These are phyloP conservation scores for Zangia roseola DNA, from an alignment of 768 basidiomycete species.

Conservation along the genomic window DNA sequence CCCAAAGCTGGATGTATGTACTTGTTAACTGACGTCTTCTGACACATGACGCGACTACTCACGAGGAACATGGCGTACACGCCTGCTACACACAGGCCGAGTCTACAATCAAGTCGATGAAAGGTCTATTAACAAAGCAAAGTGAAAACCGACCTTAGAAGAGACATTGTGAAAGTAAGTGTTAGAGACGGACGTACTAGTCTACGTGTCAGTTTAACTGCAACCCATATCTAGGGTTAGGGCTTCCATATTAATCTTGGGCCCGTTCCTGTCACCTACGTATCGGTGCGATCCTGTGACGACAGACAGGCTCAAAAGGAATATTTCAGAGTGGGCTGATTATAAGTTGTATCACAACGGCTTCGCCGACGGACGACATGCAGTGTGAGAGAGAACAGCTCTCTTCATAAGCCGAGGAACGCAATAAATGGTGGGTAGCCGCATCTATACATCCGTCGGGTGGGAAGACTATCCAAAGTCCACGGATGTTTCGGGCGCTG, in stretches of 20 bases:
- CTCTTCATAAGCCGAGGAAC: no score
- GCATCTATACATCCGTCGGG: no score
- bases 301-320: no score
- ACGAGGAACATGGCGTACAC: conserved; percentile 95
- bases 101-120: conserved; percentile 36
- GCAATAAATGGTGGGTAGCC: no score
- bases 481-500: no score
- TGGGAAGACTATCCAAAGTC: no score
- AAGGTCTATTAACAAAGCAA: background rate
- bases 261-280: no score
- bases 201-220: conserved; percentile 22
- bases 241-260: background rate
- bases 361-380: no score
- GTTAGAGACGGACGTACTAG: background rate
- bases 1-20: conserved; percentile 70
- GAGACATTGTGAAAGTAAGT: conserved; percentile 17
- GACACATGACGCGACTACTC: conserved; percentile 28
- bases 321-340: no score
- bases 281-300: no score
- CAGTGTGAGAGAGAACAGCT: no score
- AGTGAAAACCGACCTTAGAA: conserved; percentile 22
- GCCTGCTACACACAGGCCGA: conserved; percentile 76
- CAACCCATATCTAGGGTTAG: conserved; percentile 22
- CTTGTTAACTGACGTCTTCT: conserved; percentile 2
- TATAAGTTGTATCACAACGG: no score